A percentile compares a stretch with the other conserved stretches of the same genome.
phyloP scores from a whole-genome alignment of 441 rosid genomes.

The Sinapis alba region DNA sequence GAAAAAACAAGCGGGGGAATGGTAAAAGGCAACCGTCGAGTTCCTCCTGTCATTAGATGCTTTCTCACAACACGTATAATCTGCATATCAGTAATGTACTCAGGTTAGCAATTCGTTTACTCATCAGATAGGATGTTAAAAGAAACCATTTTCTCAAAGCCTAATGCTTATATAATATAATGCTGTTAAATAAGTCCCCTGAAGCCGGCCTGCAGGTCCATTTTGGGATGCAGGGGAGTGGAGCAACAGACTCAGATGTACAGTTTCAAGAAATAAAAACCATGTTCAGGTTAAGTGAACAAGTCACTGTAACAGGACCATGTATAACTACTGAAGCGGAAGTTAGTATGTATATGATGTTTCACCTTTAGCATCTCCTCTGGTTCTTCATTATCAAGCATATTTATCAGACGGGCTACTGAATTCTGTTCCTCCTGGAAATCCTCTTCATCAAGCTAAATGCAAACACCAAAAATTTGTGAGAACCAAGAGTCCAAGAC shows the following conservation, averaged over 20 bases:
- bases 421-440: constrained; percentile 73
- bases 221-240: too few species aligned
- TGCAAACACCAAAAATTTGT: constrained; percentile 19
- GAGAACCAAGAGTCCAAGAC: too few species aligned
- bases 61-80: constrained; percentile 58
- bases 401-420: constrained; percentile 65
- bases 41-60: constrained; percentile 64
- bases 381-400: constrained; percentile 59
- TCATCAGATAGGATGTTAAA: constrained; percentile 16
- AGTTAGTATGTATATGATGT: not conserved
- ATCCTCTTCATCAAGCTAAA: constrained; percentile 76
- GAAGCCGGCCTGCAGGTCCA: too few species aligned
- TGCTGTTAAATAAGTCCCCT: constrained; percentile 1
- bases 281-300: not conserved
- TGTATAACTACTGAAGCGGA: constrained; percentile 6
- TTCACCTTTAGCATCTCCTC: constrained; percentile 72
- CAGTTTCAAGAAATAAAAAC: not conserved
- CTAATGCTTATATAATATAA: constrained; percentile 12
- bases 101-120: not conserved
- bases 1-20: constrained; percentile 61
- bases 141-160: constrained; percentile 8
- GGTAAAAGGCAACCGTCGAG: constrained; percentile 57
- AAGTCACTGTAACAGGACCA: not conserved
- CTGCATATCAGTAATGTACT: constrained; percentile 43
- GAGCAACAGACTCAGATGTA: constrained; percentile 5